Evolutionary conservation across 129 eudicot species (phyloP).

Genomic region (Apium graveolens): DNA sequence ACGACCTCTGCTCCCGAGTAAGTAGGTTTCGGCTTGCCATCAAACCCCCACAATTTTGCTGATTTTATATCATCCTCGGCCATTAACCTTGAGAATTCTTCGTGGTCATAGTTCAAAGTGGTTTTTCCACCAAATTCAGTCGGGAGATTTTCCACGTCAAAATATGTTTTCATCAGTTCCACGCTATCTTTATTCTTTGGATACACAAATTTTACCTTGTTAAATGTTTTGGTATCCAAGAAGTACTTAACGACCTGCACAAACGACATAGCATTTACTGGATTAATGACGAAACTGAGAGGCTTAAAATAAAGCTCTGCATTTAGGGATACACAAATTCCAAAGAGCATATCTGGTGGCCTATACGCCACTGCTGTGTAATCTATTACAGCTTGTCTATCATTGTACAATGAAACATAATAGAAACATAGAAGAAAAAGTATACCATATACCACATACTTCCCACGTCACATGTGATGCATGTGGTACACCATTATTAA

Average conservation of each 20-base stretch:
- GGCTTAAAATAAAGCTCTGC: not conserved
- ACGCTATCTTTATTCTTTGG: conserved; percentile 77
- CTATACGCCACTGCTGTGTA: not conserved
- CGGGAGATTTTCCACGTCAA: conserved; percentile 77
- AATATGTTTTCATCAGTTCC: conserved; percentile 60
- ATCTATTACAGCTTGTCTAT: not conserved
- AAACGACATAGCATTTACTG: not conserved
- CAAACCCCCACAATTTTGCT: conserved; percentile 61
- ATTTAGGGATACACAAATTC: not conserved
- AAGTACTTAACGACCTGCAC: conserved; percentile 75
- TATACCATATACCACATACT: not conserved
- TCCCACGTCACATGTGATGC: not conserved
- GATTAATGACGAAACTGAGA: not conserved
- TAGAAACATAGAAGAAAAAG: not conserved
- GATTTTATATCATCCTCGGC: conserved; percentile 56
- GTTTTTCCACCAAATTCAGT: conserved; percentile 78
- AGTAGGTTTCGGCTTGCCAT: conserved; percentile 26
- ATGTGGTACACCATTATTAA: not conserved
- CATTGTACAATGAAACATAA: not conserved
- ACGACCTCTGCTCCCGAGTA: conserved; percentile 40
- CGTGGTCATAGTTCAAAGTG: conserved; percentile 60
- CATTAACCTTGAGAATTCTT: conserved; percentile 71
- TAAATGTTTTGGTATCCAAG: conserved; percentile 68
- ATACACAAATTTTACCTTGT: conserved; percentile 77
- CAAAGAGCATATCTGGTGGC: not conserved